These are phyloP conservation scores for Eucalyptus albens DNA, from an alignment of 345 rosid genomes.

Conservation along the genomic window DNA sequence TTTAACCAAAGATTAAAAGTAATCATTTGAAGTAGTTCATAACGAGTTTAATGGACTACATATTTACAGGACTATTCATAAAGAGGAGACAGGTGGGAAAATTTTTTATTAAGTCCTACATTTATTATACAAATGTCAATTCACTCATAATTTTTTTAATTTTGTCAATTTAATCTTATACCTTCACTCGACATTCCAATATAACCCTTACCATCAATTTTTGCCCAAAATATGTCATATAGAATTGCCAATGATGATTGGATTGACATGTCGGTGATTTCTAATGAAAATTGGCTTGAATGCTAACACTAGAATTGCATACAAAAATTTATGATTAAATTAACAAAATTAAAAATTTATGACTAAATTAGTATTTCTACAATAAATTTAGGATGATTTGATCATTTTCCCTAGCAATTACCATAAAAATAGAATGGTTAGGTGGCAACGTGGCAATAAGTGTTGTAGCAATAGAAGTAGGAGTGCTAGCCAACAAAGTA, in stretches of 20 bases:
- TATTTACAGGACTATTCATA: neutral
- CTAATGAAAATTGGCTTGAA: too few relatives aligned
- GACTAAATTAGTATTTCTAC: too few relatives aligned
- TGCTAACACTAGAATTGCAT: rapidly evolving
- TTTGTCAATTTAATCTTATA: rapidly evolving
- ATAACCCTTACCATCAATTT: rapidly evolving
- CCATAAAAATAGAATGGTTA: neutral
- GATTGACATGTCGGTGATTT: rapidly evolving
- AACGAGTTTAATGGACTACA: neutral
- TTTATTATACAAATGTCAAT: rapidly evolving
- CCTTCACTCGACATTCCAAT: too few relatives aligned
- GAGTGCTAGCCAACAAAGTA: too few relatives aligned
- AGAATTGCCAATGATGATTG: neutral
- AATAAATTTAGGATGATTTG: too few relatives aligned
- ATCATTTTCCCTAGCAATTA: neutral
- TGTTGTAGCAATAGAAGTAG: neutral
- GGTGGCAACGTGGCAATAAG: neutral
- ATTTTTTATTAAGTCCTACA: rapidly evolving
- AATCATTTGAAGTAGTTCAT: neutral
- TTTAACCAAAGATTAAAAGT: neutral
- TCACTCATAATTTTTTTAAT: too few relatives aligned
- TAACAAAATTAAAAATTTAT: rapidly evolving
- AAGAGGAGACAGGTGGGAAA: rapidly evolving
- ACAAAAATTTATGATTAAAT: too few relatives aligned
- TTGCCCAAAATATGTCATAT: neutral